These are phyloP conservation scores for Micractinium conductrix DNA, from an alignment of 139 green algal genomes.

Conservation along the genomic window DNA sequence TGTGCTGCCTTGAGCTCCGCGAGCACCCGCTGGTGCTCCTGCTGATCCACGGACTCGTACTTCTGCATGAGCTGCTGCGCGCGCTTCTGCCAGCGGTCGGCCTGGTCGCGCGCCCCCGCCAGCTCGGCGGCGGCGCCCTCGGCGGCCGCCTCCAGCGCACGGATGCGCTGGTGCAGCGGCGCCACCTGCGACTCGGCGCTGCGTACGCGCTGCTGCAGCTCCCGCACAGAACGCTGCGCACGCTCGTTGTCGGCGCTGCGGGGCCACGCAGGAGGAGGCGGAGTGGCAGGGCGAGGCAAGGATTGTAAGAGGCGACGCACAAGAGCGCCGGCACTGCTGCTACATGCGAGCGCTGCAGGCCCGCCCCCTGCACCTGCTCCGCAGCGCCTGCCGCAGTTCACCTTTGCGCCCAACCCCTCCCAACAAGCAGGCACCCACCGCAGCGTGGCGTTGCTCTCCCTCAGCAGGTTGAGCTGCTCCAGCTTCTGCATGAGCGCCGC, in stretches of 20 bases:
- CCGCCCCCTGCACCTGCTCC: not conserved
- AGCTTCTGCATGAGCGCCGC: slow-evolving; percentile 38
- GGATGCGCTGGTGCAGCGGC: slow-evolving; percentile 37
- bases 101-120: slow-evolving; percentile 23
- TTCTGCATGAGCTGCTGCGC: slow-evolving; percentile 58
- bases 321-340: no score
- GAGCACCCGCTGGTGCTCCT: slow-evolving; percentile 55
- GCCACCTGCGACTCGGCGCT: slow-evolving; percentile 17
- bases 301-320: no score
- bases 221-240: not conserved
- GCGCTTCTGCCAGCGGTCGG: slow-evolving; percentile 53
- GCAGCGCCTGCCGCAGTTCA: not conserved
- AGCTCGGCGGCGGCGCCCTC: slow-evolving; percentile 41
- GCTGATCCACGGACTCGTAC: slow-evolving; percentile 55
- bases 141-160: slow-evolving; percentile 32
- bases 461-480: slow-evolving; percentile 60
- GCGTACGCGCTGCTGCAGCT: slow-evolving; percentile 23
- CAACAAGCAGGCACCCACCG: slow-evolving; percentile 24
- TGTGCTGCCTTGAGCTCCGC: slow-evolving; percentile 41
- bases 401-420: not conserved
- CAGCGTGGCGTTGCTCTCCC: slow-evolving; percentile 61
- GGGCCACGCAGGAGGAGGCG: not conserved
- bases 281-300: no score
- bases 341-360: no score
- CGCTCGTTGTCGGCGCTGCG: slow-evolving; percentile 29